Conservation (phyloP, 164 flowering plant species). For the Chloranthus sessilifolius region DNA sequence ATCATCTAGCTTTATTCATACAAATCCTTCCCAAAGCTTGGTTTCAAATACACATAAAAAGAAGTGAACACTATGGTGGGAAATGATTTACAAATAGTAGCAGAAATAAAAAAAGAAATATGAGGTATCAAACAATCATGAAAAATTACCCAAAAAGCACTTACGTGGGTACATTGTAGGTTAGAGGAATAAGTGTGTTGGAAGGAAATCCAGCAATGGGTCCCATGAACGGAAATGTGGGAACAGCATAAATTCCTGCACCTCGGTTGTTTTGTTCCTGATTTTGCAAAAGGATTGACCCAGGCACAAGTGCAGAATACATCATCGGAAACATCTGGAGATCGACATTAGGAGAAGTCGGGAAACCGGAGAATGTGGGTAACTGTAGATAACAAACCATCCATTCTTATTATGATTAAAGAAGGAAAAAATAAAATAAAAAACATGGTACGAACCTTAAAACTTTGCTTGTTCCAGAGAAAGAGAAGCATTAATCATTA, state of each 20-base stretch:
- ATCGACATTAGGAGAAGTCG: conserved; percentile 31
- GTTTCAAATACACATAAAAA: too few relatives aligned
- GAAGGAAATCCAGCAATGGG: conserved; percentile 52
- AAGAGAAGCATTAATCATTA: not conserved
- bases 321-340: conserved; percentile 50
- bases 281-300: conserved; percentile 34
- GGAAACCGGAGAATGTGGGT: conserved; percentile 19
- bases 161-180: conserved; percentile 79
- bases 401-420: too few relatives aligned
- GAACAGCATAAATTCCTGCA: conserved; percentile 90
- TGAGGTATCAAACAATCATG: too few relatives aligned
- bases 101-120: too few relatives aligned
- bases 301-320: conserved; percentile 65
- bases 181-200: conserved; percentile 73
- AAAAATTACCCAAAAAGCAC: conserved; percentile 28
- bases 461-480: not conserved
- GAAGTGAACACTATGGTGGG: too few relatives aligned
- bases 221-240: conserved; percentile 53
- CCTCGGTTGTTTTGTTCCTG: conserved; percentile 67
- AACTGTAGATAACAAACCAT: too few relatives aligned
- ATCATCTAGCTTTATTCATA: too few relatives aligned
- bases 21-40: too few relatives aligned
- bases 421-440: conserved; percentile 5
- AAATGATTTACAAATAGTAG: too few relatives aligned
- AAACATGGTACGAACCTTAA: not conserved